phyloP scores from a whole-genome alignment of 495 filamentous ascomycete species.

The Tuber brumale region DNA sequence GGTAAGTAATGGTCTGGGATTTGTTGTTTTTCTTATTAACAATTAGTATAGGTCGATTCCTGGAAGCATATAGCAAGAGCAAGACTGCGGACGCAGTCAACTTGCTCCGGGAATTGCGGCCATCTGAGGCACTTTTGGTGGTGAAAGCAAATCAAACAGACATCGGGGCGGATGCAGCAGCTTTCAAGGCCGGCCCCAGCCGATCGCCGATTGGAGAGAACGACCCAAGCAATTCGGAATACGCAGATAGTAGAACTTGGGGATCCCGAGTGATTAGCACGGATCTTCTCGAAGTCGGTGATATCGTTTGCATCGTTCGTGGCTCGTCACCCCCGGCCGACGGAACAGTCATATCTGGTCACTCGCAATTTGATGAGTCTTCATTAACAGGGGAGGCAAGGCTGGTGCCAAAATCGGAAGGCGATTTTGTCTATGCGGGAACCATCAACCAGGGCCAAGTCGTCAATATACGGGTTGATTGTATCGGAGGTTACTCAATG shows the following conservation, averaged over 20 bases:
- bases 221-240: slow-evolving; percentile 29
- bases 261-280: slow-evolving; percentile 50
- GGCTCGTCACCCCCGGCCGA: slow-evolving; percentile 83
- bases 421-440: slow-evolving; percentile 73
- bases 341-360: slow-evolving; percentile 59
- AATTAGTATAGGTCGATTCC: slow-evolving; percentile 51
- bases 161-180: slow-evolving; percentile 19
- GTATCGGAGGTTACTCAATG: slow-evolving; percentile 72
- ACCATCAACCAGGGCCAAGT: slow-evolving; percentile 76
- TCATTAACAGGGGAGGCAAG: slow-evolving; percentile 84
- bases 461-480: slow-evolving; percentile 62
- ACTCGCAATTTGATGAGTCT: slow-evolving; percentile 76
- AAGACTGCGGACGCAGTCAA: slow-evolving; percentile 85
- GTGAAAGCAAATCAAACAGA: slow-evolving; percentile 42
- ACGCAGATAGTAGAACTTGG: slow-evolving; percentile 29
- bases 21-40: slow-evolving; percentile 11
- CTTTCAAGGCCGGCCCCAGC: neutral
- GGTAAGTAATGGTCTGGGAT: slow-evolving; percentile 40
- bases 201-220: slow-evolving; percentile 30
- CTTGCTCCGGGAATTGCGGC: slow-evolving; percentile 68
- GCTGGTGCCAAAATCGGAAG: slow-evolving; percentile 61
- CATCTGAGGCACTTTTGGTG: slow-evolving; percentile 69
- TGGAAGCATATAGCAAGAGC: slow-evolving; percentile 90
- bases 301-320: slow-evolving; percentile 66
- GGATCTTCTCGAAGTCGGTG: slow-evolving; percentile 78